Evolutionary conservation across 75 land plant species (phyloP).

Genomic region (Chamaecyparis obtusa): DNA sequence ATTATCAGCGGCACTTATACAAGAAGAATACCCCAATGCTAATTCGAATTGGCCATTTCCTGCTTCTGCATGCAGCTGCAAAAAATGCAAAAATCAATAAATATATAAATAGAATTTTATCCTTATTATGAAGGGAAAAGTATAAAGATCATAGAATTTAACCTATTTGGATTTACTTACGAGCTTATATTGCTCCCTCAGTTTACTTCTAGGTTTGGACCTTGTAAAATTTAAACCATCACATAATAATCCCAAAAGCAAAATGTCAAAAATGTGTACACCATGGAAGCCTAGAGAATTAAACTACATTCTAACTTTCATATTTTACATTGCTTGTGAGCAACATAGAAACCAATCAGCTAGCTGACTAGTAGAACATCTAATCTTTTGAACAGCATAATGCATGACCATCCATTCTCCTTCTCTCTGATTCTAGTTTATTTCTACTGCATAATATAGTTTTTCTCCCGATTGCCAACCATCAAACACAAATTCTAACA

Average conservation of each 20-base stretch:
- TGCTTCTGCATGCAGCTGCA: slow-evolving; percentile 88
- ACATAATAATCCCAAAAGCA: neutral
- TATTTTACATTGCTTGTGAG: neutral
- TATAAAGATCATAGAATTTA: neutral
- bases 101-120: neutral
- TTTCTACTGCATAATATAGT: neutral
- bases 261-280: neutral
- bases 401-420: neutral
- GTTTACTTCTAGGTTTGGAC: neutral
- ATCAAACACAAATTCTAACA: too few species aligned
- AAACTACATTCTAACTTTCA: neutral
- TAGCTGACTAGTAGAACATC: neutral
- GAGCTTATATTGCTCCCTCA: neutral
- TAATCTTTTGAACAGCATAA: neutral
- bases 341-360: neutral
- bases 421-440: neutral
- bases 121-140: neutral
- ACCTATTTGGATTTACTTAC: neutral
- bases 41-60: slow-evolving; percentile 94
- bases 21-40: slow-evolving; percentile 46
- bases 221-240: neutral
- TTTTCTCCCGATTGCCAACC: neutral
- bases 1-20: slow-evolving; percentile 77
- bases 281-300: neutral
- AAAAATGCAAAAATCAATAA: neutral